A percentile compares a stretch with the other conserved stretches of the same genome.
Evolutionary conservation across 176 grass and related monocot species (phyloP).

Genomic region (Carex scoparia): DNA sequence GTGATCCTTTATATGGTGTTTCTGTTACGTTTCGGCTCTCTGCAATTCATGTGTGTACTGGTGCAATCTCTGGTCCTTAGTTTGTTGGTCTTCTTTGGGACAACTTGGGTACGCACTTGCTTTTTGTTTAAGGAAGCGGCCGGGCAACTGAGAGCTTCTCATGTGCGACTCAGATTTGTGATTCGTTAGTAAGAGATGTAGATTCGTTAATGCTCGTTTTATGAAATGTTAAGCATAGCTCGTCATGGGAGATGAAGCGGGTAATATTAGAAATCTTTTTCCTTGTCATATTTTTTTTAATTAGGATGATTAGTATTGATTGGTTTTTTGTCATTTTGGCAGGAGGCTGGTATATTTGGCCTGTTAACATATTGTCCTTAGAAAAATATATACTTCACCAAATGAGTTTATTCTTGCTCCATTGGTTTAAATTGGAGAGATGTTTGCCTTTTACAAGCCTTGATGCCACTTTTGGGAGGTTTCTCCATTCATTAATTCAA

Average conservation of each 20-base stretch:
- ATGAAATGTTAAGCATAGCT: not conserved
- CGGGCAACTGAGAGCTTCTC: not conserved
- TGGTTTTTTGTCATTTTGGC: conserved; percentile 24
- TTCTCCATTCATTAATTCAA: not conserved
- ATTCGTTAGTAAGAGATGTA: not conserved
- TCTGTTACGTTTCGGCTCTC: conserved; percentile 13
- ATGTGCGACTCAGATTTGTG: not conserved
- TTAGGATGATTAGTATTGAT: conserved; percentile 16
- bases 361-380: conserved; percentile 6
- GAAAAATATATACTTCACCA: not conserved
- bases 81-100: conserved; percentile 3
- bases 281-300: conserved; percentile 1
- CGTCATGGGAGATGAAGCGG: not conserved
- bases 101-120: not conserved
- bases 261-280: conserved; percentile 28
- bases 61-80: conserved; percentile 6
- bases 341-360: conserved; percentile 3
- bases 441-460: conserved; percentile 9
- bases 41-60: conserved; percentile 7
- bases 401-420: not conserved
- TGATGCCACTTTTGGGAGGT: not conserved
- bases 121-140: not conserved
- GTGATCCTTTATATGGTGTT: conserved; percentile 15
- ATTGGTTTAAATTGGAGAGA: not conserved
- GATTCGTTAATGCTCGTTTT: not conserved